Conservation (phyloP, 176 grass and related monocot genomes). For the Aegilops tauschii region DNA sequence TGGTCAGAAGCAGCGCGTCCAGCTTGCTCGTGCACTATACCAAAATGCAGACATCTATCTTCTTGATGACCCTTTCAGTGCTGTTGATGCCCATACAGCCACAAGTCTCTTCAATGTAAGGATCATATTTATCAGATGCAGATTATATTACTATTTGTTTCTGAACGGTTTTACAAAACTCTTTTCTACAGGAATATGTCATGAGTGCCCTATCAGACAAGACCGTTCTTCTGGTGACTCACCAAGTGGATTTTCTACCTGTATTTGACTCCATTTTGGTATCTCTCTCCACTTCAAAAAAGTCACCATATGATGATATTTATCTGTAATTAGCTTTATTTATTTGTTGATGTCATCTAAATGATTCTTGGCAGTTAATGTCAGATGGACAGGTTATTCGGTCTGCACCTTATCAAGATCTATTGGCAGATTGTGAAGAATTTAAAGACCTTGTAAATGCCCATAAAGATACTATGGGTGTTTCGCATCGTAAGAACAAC, state of each 20-base stretch:
- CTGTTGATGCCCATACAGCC: slow-evolving; percentile 92
- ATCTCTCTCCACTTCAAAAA: background rate
- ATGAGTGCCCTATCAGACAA: slow-evolving; percentile 82
- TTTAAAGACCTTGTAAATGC: slow-evolving; percentile 78
- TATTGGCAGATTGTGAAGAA: slow-evolving; percentile 60
- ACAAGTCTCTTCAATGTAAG: slow-evolving; percentile 83
- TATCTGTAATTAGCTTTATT: background rate
- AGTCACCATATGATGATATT: background rate
- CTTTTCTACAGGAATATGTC: slow-evolving; percentile 69
- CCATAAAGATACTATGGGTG: slow-evolving; percentile 55
- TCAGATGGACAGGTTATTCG: slow-evolving; percentile 67
- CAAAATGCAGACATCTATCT: slow-evolving; percentile 88
- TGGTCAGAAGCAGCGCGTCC: too few species aligned
- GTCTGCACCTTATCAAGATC: slow-evolving; percentile 56
- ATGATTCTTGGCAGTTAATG: slow-evolving; percentile 63
- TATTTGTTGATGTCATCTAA: background rate
- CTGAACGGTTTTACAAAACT: background rate
- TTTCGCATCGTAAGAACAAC: slow-evolving; percentile 31
- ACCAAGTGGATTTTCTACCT: slow-evolving; percentile 94
- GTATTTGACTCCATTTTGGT: slow-evolving; percentile 83
- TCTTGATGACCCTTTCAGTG: slow-evolving; percentile 94
- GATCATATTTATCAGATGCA: background rate
- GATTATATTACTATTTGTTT: background rate
- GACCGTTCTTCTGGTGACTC: slow-evolving; percentile 78
- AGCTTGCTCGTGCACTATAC: slow-evolving; percentile 58